Evolutionary conservation across 2,329 filamentous ascomycete species (phyloP), one percentile per base, ranked within the genome.

Genomic region (Stemphylium beticola): DNA sequence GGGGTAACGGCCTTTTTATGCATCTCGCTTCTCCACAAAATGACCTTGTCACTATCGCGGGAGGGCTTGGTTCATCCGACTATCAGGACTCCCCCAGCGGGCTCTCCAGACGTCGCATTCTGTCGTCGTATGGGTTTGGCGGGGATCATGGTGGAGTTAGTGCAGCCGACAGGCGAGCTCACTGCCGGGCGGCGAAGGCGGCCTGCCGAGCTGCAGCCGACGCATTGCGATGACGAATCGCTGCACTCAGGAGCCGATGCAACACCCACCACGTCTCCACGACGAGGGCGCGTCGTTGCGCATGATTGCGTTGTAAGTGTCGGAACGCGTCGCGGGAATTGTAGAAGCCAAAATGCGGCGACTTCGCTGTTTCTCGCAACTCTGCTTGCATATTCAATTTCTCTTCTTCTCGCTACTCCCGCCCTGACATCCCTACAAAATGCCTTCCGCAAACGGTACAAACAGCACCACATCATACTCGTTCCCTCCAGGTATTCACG

Each of bases 401-500:
- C 26, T 29, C 26, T 10, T 29, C 26, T 29, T 29, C 26, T 29
- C 26, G 26, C 26, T 29, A 29, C 34, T 41, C 38, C 24, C 33
- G 22, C 33, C 44, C n/a, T 14, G 26, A 31, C n/a, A 45, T 10
- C 22, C 24, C 38, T 12, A 37, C 57, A 62, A 41, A 31, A 72
- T 72, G 70, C 66, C 68, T 60, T 73, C 71, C 15, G 67, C 68
- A 50, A 72, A 64, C 48, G 61, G 64, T 55, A 64, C 62, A 41
- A 61, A 58, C 57, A 65, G 70, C 15, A 47, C 63, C 50, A 55
- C 65, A 33, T 72, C 71, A 61, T 71, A 68, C 53, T 65, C 77
- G 5, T 80, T 77, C 58, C 80, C 82, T 26, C 76, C 78, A 1
- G 83, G 83, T 4, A 81, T 86, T 42, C 83, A 85, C 57, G 83